Percentiles rank a stretch among this genome's conserved stretches.
phyloP scores from a whole-genome alignment of 768 basidiomycete genomes.

The Hortiboletus campestris region DNA sequence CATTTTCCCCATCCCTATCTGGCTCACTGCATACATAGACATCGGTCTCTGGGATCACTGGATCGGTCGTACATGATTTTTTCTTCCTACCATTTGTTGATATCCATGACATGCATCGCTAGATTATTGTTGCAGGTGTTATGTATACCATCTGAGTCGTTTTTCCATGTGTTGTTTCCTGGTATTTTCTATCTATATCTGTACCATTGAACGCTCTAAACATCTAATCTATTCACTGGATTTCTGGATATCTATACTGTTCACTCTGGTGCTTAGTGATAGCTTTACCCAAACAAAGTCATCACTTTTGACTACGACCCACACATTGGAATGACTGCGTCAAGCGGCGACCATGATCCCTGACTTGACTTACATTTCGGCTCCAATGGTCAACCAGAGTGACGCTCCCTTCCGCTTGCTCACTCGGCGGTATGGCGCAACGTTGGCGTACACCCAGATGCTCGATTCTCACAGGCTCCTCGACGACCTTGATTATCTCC shows the following conservation, averaged over 20 bases:
- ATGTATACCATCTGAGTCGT: constrained; percentile 20
- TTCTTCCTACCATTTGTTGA: constrained; percentile 12
- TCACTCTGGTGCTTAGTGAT: neutral
- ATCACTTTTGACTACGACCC: neutral
- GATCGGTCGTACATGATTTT: constrained; percentile 3
- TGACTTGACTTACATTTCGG: constrained; percentile 47
- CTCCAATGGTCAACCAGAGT: constrained; percentile 80
- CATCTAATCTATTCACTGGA: constrained; percentile 17
- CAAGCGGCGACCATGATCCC: constrained; percentile 13
- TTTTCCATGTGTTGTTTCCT: neutral
- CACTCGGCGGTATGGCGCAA: constrained; percentile 60
- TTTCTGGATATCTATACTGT: neutral
- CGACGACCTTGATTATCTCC: constrained; percentile 61
- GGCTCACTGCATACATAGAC: constrained; percentile 12
- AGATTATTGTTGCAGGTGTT: constrained; percentile 20
- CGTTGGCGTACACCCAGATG: constrained; percentile 78
- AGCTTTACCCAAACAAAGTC: neutral
- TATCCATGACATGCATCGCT: constrained; percentile 27
- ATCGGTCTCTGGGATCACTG: constrained; percentile 9
- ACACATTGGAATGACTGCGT: neutral
- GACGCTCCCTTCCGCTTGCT: constrained; percentile 72
- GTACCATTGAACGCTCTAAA: constrained; percentile 13
- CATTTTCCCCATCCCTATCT: constrained; percentile 2
- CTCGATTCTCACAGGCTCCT: constrained; percentile 60
- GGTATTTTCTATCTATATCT: constrained; percentile 7